A percentile compares a stretch with the other conserved stretches of the same genome.
phyloP scores from a whole-genome alignment of 108 stramenopile genomes.

The Conticribra weissflogii region DNA sequence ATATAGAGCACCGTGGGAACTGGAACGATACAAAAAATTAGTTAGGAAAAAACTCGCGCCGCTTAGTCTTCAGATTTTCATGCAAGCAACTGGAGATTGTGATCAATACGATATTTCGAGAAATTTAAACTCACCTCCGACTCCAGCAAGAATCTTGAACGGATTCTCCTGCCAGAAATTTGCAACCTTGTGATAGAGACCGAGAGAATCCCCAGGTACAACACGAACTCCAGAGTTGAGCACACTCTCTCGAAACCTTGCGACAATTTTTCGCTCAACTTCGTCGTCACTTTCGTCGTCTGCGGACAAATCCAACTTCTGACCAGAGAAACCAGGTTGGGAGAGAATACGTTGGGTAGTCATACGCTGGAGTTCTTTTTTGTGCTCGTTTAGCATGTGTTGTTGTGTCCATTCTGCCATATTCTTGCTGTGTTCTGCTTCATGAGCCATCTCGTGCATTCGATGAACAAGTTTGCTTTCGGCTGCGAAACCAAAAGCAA shows the following conservation, averaged over 20 bases:
- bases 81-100: too few species aligned
- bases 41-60: background rate
- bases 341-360: slow-evolving; percentile 42
- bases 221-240: slow-evolving; percentile 70
- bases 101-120: too few species aligned
- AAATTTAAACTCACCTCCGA: slow-evolving; percentile 42
- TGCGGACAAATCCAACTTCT: background rate
- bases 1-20: slow-evolving; percentile 74
- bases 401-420: slow-evolving; percentile 79
- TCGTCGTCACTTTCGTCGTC: slow-evolving; percentile 29
- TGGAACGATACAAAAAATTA: background rate
- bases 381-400: slow-evolving; percentile 38
- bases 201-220: slow-evolving; percentile 61
- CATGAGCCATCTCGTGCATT: slow-evolving; percentile 76
- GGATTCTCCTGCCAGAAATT: slow-evolving; percentile 84
- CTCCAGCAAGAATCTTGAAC: slow-evolving; percentile 66
- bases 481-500: slow-evolving; percentile 65
- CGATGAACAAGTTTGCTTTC: slow-evolving; percentile 67
- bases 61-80: too few species aligned
- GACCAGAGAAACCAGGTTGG: slow-evolving; percentile 32
- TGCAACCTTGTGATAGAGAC: slow-evolving; percentile 61
- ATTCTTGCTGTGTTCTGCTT: slow-evolving; percentile 62
- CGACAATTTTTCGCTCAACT: slow-evolving; percentile 28
- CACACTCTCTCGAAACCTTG: slow-evolving; percentile 59
- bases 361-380: slow-evolving; percentile 34